Conservation (phyloP, 306 rosid genomes). For the Luffa acutangula region DNA sequence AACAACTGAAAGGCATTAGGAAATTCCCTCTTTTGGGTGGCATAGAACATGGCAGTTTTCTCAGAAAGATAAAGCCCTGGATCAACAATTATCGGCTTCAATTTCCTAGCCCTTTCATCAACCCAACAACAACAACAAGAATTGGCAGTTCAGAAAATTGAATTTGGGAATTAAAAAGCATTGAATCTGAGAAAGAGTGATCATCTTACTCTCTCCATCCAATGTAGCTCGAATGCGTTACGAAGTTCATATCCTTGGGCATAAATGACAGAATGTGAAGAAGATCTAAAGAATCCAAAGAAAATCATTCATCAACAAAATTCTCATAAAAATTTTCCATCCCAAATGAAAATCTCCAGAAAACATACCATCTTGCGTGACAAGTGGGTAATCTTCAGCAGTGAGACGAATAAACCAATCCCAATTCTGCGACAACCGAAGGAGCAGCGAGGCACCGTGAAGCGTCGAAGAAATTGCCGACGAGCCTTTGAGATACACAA, state of each 20-base stretch:
- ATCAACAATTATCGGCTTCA: conserved; percentile 81
- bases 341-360: neutral
- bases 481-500: conserved; percentile 55
- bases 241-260: conserved; percentile 84
- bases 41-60: conserved; percentile 78
- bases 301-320: conserved; percentile 22
- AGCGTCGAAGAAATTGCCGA: conserved; percentile 56
- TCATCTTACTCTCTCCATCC: conserved; percentile 90
- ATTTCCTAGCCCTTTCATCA: conserved; percentile 43
- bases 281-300: conserved; percentile 49
- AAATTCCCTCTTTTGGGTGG: conserved; percentile 75
- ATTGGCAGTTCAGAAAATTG: neutral
- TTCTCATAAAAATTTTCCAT: neutral
- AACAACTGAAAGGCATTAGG: conserved; percentile 77
- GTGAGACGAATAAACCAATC: conserved; percentile 74
- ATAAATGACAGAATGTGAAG: conserved; percentile 84
- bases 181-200: neutral
- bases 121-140: neutral
- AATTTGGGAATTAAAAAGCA: neutral
- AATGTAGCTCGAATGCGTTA: conserved; percentile 83
- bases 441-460: conserved; percentile 69
- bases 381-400: conserved; percentile 69
- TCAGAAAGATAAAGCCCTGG: conserved; percentile 89
- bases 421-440: conserved; percentile 63
- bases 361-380: conserved; percentile 74